A percentile compares a stretch with the other conserved stretches of the same genome.
Evolutionary conservation across 371 early-diverging fungal genomes (phyloP).

Genomic region (Mortierella sp.): DNA sequence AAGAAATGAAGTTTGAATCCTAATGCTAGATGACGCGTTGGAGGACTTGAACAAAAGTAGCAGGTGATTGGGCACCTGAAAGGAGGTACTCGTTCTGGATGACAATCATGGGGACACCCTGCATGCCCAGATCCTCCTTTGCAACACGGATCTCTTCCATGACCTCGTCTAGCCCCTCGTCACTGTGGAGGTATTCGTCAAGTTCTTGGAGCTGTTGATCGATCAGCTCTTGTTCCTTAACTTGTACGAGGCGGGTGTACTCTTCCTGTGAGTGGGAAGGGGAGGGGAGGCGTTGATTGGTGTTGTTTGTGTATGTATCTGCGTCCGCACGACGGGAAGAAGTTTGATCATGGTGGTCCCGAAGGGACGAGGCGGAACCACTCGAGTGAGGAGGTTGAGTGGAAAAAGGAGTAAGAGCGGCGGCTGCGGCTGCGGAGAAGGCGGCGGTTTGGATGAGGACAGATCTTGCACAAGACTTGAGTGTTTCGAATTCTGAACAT

Average conservation of each 20-base stretch:
- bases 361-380: neutral
- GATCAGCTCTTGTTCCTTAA: conserved; percentile 20
- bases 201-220: conserved; percentile 33
- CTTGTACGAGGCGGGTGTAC: neutral
- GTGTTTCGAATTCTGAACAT: conserved; percentile 65
- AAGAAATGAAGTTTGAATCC: neutral
- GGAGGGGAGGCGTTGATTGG: neutral
- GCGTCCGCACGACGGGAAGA: neutral
- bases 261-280: neutral
- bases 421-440: conserved; percentile 50
- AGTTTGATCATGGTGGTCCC: neutral
- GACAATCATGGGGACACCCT: conserved; percentile 78
- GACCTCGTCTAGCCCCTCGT: conserved; percentile 64
- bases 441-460: conserved; percentile 58
- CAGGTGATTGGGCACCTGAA: conserved; percentile 76
- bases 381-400: neutral
- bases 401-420: neutral
- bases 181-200: conserved; percentile 62
- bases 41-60: conserved; percentile 66
- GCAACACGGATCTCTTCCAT: conserved; percentile 60
- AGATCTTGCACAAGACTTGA: conserved; percentile 67
- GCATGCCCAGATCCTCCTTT: conserved; percentile 58
- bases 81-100: conserved; percentile 73
- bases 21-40: conserved; percentile 31
- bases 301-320: conserved; percentile 19